Base-by-base conservation (phyloP, 495 filamentous ascomycete genomes). In the Neurospora terricola region DNA sequence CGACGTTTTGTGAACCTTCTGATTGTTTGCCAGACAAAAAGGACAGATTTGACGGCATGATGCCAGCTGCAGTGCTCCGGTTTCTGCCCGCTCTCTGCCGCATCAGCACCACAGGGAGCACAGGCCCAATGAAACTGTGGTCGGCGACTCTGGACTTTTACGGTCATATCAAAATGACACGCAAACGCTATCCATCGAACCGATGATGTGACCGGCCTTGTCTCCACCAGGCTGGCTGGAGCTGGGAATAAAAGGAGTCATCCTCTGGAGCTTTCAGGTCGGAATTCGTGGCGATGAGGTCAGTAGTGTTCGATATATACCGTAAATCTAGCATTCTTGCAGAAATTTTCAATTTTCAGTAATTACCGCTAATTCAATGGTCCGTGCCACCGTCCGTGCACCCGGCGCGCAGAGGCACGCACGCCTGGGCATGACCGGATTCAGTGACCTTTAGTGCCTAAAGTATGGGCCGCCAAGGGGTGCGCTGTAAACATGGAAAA, bases 181-280 rank as follows among this genome's bases (percentile, higher is more conserved):
- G 16, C 37, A 66, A 69, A 76, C 71, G 69, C 59, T 75, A 75
- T 78, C 71, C 59, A 40, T 70, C 48, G 69, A 21, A 69, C 23
- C 34, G 62, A 78, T 78, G 76, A 74, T 76, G 76, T 78, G 76
- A 78, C 70, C 62, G 70, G 69, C 59, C 69, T 69, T 38, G 70
- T 71, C n/a, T 40, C 18, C 34, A 73, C 73, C 71, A 48, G 48
- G 72, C 70, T 74, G 54, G 27, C 27, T 16, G 30, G 54, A 66
- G 27, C 54, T 66, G 14, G 54, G 54, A 23, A 66, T 66, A 34
- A 66, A 62, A 66, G 27, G 54, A 66, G 54, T 66, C 54, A 66
- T 66, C 27, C 27, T 66, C 54, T 66, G 27, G 27, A 66, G 54
- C 54, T 66, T 66, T 18, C 27, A 36, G 12, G 54, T 34, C 27